phyloP scores from a whole-genome alignment of 2,329 filamentous ascomycete genomes.

The Calonectria leucothoes region DNA sequence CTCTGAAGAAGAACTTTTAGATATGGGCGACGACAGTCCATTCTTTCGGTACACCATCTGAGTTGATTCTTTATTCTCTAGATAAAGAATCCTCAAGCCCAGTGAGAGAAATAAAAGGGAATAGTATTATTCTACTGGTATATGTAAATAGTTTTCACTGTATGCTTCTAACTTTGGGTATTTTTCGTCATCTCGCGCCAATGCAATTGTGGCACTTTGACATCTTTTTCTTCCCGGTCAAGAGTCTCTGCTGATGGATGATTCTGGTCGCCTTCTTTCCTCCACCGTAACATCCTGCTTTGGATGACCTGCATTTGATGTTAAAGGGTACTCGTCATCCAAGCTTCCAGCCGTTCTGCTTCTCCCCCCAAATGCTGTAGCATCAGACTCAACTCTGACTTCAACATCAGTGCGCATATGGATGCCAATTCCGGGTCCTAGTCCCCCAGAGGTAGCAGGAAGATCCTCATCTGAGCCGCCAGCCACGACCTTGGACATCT shows the following conservation, averaged over 20 bases:
- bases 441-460: neutral
- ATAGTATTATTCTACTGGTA: neutral
- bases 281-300: slow-evolving; percentile 14
- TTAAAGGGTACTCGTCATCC: slow-evolving; percentile 38
- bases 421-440: slow-evolving; percentile 26
- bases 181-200: neutral
- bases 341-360: neutral
- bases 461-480: slow-evolving; percentile 36
- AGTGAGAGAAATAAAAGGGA: no score
- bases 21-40: neutral
- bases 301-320: slow-evolving; percentile 34
- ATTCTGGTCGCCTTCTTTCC: neutral
- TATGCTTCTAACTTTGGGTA: neutral
- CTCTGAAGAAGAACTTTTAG: neutral
- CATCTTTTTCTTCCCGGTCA: neutral
- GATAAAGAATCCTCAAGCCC: no score
- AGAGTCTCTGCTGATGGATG: neutral
- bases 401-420: slow-evolving; percentile 36
- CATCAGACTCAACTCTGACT: slow-evolving; percentile 31
- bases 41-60: neutral
- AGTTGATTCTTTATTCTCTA: slow-evolving; percentile 45
- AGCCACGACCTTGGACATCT: slow-evolving; percentile 35
- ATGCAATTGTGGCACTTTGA: no score
- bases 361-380: slow-evolving; percentile 3
- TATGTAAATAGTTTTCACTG: neutral